Conservation (phyloP, 208 protist genomes). For the Naegleria gruberi region DNA sequence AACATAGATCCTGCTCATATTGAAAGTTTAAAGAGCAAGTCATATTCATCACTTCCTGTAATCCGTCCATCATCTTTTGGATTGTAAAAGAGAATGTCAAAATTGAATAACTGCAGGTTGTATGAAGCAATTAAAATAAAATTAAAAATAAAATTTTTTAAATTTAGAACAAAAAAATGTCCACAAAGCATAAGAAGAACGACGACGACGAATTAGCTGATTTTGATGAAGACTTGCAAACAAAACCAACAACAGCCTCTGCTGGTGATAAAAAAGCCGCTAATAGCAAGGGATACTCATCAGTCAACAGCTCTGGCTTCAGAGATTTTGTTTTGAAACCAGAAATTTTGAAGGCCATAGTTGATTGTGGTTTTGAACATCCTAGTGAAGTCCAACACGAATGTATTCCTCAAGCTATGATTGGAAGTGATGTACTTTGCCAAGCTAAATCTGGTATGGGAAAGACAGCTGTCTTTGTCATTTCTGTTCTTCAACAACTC, state of each 20-base stretch:
- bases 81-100: too few relatives aligned
- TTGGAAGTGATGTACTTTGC: slow-evolving; percentile 94
- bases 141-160: too few relatives aligned
- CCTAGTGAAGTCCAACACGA: slow-evolving; percentile 86
- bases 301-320: slow-evolving; percentile 86
- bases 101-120: too few relatives aligned
- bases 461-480: slow-evolving; percentile 99
- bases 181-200: too few relatives aligned
- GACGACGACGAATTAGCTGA: background rate
- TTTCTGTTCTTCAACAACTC: slow-evolving; percentile 93
- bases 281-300: slow-evolving; percentile 27
- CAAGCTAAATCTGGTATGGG: slow-evolving; percentile 99
- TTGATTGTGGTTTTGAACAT: slow-evolving; percentile 40
- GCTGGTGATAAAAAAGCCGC: background rate
- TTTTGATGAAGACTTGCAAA: background rate
- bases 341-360: slow-evolving; percentile 93
- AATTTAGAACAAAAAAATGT: too few relatives aligned
- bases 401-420: slow-evolving; percentile 94
- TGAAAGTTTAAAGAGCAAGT: background rate
- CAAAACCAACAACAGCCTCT: background rate
- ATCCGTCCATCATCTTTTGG: background rate
- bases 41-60: background rate
- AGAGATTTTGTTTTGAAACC: slow-evolving; percentile 98
- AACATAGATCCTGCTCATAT: background rate
- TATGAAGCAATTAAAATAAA: too few relatives aligned